These are phyloP conservation scores for Sarocladium oryzae DNA, from an alignment of 2,329 filamentous ascomycete species.

Conservation along the genomic window DNA sequence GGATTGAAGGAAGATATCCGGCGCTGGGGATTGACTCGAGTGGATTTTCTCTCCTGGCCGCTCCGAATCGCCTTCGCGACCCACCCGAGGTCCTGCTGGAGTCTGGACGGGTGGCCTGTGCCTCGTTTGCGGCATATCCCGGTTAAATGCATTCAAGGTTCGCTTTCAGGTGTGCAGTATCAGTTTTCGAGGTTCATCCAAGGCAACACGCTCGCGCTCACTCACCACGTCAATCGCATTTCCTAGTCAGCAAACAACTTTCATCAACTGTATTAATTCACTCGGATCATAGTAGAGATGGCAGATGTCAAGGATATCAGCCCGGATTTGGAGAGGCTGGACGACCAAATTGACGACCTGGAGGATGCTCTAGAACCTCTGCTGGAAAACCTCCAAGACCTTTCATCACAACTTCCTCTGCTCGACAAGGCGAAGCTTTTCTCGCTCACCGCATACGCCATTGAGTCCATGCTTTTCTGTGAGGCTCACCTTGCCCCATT, in stretches of 20 bases:
- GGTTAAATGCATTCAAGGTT: background rate
- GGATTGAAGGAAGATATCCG: background rate
- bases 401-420: slow-evolving; percentile 75
- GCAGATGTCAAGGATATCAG: slow-evolving; percentile 47
- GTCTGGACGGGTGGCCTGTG: background rate
- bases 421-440: slow-evolving; percentile 93
- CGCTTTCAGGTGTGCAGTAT: background rate
- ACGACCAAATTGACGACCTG: slow-evolving; percentile 72
- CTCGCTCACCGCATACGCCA: slow-evolving; percentile 77
- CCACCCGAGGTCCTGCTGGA: slow-evolving; percentile 1
- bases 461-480: slow-evolving; percentile 89
- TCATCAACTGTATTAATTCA: background rate
- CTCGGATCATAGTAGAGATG: slow-evolving; percentile 23
- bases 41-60: slow-evolving; percentile 7
- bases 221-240: no score
- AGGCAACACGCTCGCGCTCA: background rate
- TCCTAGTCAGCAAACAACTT: background rate
- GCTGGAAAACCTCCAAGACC: slow-evolving; percentile 57
- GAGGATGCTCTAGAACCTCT: slow-evolving; percentile 71
- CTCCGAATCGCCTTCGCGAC: background rate
- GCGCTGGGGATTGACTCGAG: slow-evolving; percentile 1
- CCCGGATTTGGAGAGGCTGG: slow-evolving; percentile 66
- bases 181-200: slow-evolving; percentile 2
- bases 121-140: background rate
- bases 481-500: slow-evolving; percentile 21